phyloP scores from a whole-genome alignment of 768 basidiomycete species.

The Xerocomellus chrysenteron region DNA sequence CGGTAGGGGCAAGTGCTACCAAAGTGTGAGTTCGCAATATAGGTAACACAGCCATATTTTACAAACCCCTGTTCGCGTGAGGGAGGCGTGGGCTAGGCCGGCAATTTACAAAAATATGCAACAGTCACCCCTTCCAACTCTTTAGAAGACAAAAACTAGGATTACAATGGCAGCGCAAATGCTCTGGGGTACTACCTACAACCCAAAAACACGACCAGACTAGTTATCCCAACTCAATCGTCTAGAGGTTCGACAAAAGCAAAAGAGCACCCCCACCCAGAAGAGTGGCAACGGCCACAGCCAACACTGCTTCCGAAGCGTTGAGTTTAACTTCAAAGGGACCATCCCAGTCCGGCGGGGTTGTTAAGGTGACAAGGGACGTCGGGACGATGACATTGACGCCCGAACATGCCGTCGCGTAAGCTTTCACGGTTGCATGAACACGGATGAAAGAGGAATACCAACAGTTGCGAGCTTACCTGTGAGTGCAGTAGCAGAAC shows the following conservation, averaged over 20 bases:
- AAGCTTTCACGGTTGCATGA: constrained; percentile 42
- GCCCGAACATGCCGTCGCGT: constrained; percentile 46
- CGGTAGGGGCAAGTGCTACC: neutral
- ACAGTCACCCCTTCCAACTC: neutral
- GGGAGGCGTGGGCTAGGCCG: neutral
- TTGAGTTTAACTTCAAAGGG: constrained; percentile 50
- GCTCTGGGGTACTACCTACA: neutral
- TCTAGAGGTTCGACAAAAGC: constrained; percentile 54
- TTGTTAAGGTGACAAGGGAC: constrained; percentile 39
- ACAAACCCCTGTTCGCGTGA: neutral
- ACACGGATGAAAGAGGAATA: constrained; percentile 2
- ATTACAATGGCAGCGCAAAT: neutral
- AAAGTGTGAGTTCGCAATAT: neutral
- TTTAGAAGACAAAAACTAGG: neutral
- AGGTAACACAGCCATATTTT: constrained; percentile 17
- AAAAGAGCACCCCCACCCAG: constrained; percentile 49
- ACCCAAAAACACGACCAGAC: neutral
- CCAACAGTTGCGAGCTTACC: constrained; percentile 39
- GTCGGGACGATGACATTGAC: constrained; percentile 41
- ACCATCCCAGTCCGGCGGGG: constrained; percentile 62
- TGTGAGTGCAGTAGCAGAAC: constrained; percentile 55
- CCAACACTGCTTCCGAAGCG: constrained; percentile 42
- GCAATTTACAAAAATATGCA: too few species aligned
- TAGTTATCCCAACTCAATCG: neutral
- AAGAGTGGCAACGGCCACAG: constrained; percentile 43